Conservation (phyloP, 345 rosid species). For the Populus ilicifolia region DNA sequence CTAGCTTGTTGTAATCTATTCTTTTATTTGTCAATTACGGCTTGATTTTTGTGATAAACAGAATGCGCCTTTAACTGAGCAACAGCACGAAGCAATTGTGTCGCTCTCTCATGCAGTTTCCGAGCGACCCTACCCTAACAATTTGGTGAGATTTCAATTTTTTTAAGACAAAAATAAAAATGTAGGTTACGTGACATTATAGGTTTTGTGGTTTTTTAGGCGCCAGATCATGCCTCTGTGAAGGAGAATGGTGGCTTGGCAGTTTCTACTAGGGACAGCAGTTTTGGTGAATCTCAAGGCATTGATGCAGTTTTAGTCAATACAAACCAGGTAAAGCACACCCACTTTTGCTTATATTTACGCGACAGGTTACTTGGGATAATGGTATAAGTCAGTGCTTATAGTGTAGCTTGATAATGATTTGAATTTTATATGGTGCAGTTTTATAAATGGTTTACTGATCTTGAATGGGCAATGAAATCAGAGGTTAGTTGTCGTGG, state of each 20-base stretch:
- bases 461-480: slow-evolving; percentile 97
- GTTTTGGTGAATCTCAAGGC: slow-evolving; percentile 55
- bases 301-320: slow-evolving; percentile 81
- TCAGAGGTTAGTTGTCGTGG: slow-evolving; percentile 75
- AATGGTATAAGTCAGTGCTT: background rate
- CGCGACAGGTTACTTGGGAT: background rate
- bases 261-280: slow-evolving; percentile 41
- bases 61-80: slow-evolving; percentile 85
- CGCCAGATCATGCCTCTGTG: slow-evolving; percentile 51
- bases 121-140: slow-evolving; percentile 78
- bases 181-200: background rate
- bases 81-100: slow-evolving; percentile 69
- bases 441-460: slow-evolving; percentile 98
- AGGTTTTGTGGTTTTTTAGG: slow-evolving; percentile 31
- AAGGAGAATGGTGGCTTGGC: slow-evolving; percentile 58
- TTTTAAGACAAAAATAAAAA: no score
- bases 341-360: background rate
- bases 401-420: background rate
- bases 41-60: slow-evolving; percentile 19
- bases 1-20: background rate
- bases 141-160: slow-evolving; percentile 43
- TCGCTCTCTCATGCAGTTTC: slow-evolving; percentile 66
- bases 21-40: background rate
- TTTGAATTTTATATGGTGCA: slow-evolving; percentile 24
- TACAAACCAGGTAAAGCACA: slow-evolving; percentile 60